phyloP scores from a whole-genome alignment of 2,329 filamentous ascomycete genomes.

The Aspergillus unguis region DNA sequence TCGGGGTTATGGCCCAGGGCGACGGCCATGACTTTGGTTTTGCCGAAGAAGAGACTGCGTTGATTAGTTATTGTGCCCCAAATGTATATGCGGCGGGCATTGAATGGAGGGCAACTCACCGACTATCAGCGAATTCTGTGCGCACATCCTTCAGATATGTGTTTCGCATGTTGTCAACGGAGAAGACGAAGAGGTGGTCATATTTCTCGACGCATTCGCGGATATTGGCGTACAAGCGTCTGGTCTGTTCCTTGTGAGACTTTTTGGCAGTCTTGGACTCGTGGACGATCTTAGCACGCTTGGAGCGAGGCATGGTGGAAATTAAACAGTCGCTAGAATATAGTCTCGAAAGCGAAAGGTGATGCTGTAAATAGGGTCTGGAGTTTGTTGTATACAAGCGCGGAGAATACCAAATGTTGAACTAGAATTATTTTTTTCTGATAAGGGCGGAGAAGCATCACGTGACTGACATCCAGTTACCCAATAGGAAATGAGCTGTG shows the following conservation, averaged over 20 bases:
- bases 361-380: neutral
- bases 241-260: slow-evolving; percentile 80
- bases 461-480: slow-evolving; percentile 36
- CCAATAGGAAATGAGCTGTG: slow-evolving; percentile 32
- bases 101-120: slow-evolving; percentile 51
- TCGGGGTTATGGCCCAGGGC: slow-evolving; percentile 77
- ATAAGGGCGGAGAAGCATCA: slow-evolving; percentile 38
- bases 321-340: neutral
- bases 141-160: slow-evolving; percentile 90
- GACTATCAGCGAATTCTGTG: slow-evolving; percentile 76
- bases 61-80: neutral
- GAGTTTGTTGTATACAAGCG: slow-evolving; percentile 15
- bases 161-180: slow-evolving; percentile 97
- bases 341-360: neutral
- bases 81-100: neutral
- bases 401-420: slow-evolving; percentile 22
- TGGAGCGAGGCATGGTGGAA: slow-evolving; percentile 88
- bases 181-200: slow-evolving; percentile 89
- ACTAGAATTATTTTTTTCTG: slow-evolving; percentile 33
- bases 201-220: slow-evolving; percentile 81
- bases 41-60: slow-evolving; percentile 91
- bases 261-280: slow-evolving; percentile 92
- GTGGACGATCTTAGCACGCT: slow-evolving; percentile 84
- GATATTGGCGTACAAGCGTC: slow-evolving; percentile 83
- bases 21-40: slow-evolving; percentile 98